phyloP scores from a whole-genome alignment of 2,329 filamentous ascomycete species.

The Stachybotrys chlorohalonatus region DNA sequence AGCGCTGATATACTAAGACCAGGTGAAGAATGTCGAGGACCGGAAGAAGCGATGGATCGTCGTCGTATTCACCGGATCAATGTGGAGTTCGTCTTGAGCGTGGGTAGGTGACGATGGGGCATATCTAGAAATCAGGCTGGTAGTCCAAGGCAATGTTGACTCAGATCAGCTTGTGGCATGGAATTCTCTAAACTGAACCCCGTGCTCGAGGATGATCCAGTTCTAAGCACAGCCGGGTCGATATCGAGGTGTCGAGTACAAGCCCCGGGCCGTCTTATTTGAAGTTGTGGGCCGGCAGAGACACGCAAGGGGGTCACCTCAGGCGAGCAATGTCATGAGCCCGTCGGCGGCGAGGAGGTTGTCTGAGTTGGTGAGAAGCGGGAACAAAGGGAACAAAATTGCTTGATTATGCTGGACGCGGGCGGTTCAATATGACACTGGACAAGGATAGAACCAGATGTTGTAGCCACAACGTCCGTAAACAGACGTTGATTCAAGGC shows the following conservation, averaged over 20 bases:
- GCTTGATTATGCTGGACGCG: neutral
- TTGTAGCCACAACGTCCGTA: no score
- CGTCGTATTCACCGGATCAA: neutral
- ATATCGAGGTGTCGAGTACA: neutral
- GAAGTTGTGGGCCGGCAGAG: neutral
- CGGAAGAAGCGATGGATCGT: neutral
- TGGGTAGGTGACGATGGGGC: neutral
- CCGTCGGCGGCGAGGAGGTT: no score
- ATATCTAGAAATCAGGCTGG: neutral
- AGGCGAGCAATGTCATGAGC: no score
- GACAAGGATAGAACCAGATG: no score
- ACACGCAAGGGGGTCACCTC: neutral
- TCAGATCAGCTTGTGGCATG: neutral
- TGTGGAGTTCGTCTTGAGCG: neutral
- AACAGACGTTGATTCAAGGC: no score
- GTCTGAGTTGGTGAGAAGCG: no score
- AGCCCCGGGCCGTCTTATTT: neutral
- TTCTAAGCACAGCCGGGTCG: neutral
- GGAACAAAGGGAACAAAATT: neutral
- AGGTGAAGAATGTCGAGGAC: neutral
- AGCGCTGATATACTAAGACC: no score
- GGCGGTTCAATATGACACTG: neutral
- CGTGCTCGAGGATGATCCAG: neutral
- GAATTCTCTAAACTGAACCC: neutral
- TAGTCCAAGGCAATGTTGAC: neutral